phyloP scores from a whole-genome alignment of 2,329 filamentous ascomycete species.

The Trematosphaeria pertusa region DNA sequence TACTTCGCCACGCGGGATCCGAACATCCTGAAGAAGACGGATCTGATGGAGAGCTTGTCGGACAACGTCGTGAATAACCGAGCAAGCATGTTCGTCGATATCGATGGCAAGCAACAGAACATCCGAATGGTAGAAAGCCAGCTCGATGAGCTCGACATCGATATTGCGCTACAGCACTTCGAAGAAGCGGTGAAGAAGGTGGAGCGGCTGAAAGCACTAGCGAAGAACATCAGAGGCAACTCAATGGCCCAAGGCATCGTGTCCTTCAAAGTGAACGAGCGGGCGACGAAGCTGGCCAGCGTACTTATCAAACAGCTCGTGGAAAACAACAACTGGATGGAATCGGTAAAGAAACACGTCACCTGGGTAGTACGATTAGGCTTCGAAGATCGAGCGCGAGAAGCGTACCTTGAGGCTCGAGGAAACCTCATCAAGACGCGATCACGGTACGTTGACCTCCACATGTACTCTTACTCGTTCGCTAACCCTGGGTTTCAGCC shows the following conservation, averaged over 20 bases:
- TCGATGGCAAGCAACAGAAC: conserved; percentile 95
- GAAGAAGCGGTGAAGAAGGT: conserved; percentile 83
- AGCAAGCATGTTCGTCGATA: conserved; percentile 81
- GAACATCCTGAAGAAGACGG: conserved; percentile 77
- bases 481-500: conserved; percentile 59
- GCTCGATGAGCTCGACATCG: conserved; percentile 94
- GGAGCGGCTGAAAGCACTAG: conserved; percentile 82
- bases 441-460: conserved; percentile 66
- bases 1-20: conserved; percentile 83
- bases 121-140: conserved; percentile 94
- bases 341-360: conserved; percentile 80
- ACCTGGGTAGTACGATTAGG: conserved; percentile 85
- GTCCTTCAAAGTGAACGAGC: conserved; percentile 86
- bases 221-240: conserved; percentile 83
- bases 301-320: conserved; percentile 80
- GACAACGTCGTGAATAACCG: conserved; percentile 72
- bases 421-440: conserved; percentile 80
- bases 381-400: conserved; percentile 87
- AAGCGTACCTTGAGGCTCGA: conserved; percentile 83
- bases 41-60: conserved; percentile 79
- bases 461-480: conserved; percentile 1
- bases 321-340: conserved; percentile 77
- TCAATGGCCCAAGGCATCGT: conserved; percentile 90
- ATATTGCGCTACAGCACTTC: conserved; percentile 89
- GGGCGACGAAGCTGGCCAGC: conserved; percentile 76